These are phyloP conservation scores for Ceratocystis smalleyi DNA, from an alignment of 2,329 filamentous ascomycete species.

Conservation along the genomic window DNA sequence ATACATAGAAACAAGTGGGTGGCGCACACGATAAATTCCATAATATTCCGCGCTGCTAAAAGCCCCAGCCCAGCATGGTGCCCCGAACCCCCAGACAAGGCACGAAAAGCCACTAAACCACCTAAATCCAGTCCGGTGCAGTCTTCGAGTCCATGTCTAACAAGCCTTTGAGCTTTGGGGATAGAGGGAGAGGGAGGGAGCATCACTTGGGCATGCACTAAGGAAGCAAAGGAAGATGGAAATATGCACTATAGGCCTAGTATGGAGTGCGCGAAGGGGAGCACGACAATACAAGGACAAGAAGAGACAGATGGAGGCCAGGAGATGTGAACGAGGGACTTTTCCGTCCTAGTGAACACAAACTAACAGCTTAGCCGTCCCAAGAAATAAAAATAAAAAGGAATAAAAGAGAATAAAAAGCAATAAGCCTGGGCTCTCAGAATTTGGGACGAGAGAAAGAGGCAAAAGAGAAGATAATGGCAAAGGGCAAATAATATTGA, in stretches of 20 bases:
- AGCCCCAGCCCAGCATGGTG: not conserved
- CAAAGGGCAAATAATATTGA: not conserved
- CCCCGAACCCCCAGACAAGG: not conserved
- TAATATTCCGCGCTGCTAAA: not conserved
- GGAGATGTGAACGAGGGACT: not conserved
- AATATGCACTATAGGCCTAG: not conserved
- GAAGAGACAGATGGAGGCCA: not conserved
- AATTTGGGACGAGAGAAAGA: not conserved
- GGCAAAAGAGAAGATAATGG: not conserved
- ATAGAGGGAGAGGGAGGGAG: not conserved
- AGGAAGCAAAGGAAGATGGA: not conserved
- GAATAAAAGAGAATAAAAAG: not conserved
- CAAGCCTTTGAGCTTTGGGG: not conserved
- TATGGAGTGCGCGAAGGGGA: constrained; percentile 2
- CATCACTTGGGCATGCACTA: not conserved
- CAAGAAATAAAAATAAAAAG: not conserved
- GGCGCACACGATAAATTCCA: constrained; percentile 1
- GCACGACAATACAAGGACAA: constrained; percentile 1
- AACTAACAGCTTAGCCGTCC: not conserved
- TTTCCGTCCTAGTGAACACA: not conserved
- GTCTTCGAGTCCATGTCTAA: not conserved
- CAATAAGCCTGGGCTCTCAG: not conserved
- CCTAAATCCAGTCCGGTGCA: constrained; percentile 1
- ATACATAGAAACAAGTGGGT: constrained; percentile 4
- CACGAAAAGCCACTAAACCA: constrained; percentile 4